A percentile compares a stretch with the other conserved stretches of the same genome.
Evolutionary conservation across 179 eudicot species (phyloP).

Genomic region (Drosera spatulata): DNA sequence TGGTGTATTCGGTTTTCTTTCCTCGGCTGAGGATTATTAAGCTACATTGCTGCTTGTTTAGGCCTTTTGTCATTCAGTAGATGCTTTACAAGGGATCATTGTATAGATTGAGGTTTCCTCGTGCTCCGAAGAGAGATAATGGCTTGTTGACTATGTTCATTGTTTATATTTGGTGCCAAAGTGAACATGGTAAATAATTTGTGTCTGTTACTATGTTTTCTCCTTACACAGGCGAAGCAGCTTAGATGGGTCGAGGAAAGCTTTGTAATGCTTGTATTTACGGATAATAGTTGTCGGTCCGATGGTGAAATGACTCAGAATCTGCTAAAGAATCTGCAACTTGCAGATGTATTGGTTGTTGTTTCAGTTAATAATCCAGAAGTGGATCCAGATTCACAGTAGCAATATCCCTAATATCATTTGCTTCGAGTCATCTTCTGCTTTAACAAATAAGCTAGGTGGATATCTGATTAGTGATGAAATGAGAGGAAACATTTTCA

Average conservation of each 20-base stretch:
- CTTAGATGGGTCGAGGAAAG: conserved; percentile 84
- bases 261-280: conserved; percentile 61
- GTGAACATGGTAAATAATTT: no score
- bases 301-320: conserved; percentile 11
- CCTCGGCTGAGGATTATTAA: no score
- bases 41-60: no score
- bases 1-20: no score
- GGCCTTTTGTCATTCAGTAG: no score
- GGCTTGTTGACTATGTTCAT: no score
- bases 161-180: no score
- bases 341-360: conserved; percentile 48
- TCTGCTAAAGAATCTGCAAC: conserved; percentile 29
- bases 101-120: no score
- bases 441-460: conserved; percentile 65
- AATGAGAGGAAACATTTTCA: conserved; percentile 23
- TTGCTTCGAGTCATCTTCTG: conserved; percentile 67
- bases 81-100: no score
- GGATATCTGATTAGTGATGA: conserved; percentile 30
- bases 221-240: conserved; percentile 52
- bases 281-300: conserved; percentile 26
- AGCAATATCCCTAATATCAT: conserved; percentile 49
- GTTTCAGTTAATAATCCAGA: conserved; percentile 55
- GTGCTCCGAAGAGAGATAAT: no score
- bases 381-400: conserved; percentile 42
- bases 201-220: no score